These are phyloP conservation scores for Leucocoprinus sp. DNA, from an alignment of 768 basidiomycete genomes.

Conservation along the genomic window DNA sequence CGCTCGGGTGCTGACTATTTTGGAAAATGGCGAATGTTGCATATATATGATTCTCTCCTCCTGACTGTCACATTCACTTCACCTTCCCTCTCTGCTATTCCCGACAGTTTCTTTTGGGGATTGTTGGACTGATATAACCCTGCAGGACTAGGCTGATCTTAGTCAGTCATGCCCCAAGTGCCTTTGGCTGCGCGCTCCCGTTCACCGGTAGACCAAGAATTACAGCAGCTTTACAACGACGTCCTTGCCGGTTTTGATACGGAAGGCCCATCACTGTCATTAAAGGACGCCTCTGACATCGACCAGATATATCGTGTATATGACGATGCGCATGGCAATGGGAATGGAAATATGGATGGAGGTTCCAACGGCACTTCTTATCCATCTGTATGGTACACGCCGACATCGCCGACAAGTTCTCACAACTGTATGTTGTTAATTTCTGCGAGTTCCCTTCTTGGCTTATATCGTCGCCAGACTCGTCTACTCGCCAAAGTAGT, in stretches of 20 bases:
- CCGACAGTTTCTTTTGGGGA: not conserved
- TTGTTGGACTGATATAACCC: not conserved
- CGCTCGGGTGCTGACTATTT: constrained; percentile 2
- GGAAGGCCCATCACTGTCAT: constrained; percentile 20
- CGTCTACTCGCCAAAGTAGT: constrained; percentile 1
- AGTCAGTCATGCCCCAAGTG: constrained; percentile 8
- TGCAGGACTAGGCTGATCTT: not conserved
- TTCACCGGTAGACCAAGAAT: constrained; percentile 58
- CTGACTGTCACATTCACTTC: constrained; percentile 5
- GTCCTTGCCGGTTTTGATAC: constrained; percentile 64
- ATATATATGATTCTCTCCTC: constrained; percentile 8
- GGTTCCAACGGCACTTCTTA: constrained; percentile 12
- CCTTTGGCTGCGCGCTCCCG: constrained; percentile 7
- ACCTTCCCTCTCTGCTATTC: not conserved
- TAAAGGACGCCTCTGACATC: constrained; percentile 22
- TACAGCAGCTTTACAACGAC: constrained; percentile 68
- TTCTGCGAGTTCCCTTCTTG: not conserved
- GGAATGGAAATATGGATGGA: constrained; percentile 8
- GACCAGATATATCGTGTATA: constrained; percentile 32
- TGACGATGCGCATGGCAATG: constrained; percentile 18
- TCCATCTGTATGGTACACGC: constrained; percentile 12
- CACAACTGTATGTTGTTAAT: constrained; percentile 5
- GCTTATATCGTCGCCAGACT: constrained; percentile 5
- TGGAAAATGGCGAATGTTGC: constrained; percentile 1
- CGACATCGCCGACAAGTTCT: constrained; percentile 7